Evolutionary conservation across 2,329 filamentous ascomycete genomes (phyloP).

Genomic region (Scytalidium lignicola): DNA sequence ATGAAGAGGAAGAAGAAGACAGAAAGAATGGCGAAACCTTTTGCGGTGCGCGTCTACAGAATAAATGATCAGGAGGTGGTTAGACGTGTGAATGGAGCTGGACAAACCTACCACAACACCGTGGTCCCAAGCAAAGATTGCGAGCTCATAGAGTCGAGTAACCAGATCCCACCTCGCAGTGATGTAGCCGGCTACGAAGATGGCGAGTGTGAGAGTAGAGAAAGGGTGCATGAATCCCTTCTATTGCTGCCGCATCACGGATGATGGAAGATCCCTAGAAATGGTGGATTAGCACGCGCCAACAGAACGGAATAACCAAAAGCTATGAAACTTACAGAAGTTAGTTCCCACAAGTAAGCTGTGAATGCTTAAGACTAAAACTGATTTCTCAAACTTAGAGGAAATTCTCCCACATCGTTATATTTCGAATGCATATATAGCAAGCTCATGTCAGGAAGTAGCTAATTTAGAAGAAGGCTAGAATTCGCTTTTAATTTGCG

Average conservation of each 20-base stretch:
- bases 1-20: conserved; percentile 80
- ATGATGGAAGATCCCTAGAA: conserved; percentile 1
- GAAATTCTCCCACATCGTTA: conserved; percentile 12
- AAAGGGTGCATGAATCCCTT: conserved; percentile 81
- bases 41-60: conserved; percentile 70
- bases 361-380: neutral
- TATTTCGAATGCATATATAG: neutral
- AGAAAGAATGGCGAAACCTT: conserved; percentile 78
- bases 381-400: neutral
- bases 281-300: neutral
- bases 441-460: neutral
- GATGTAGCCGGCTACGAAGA: conserved; percentile 99
- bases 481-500: neutral
- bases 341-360: neutral
- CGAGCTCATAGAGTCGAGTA: conserved; percentile 92
- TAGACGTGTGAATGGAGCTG: neutral
- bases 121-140: conserved; percentile 97
- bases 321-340: neutral
- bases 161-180: conserved; percentile 99
- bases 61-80: conserved; percentile 9
- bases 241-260: conserved; percentile 26
- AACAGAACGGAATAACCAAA: too few species aligned
- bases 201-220: conserved; percentile 89
- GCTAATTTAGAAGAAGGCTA: neutral
- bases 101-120: conserved; percentile 74